Base-by-base conservation (phyloP, 257 asterid genomes). In the Nicotiana obtusifolia region DNA sequence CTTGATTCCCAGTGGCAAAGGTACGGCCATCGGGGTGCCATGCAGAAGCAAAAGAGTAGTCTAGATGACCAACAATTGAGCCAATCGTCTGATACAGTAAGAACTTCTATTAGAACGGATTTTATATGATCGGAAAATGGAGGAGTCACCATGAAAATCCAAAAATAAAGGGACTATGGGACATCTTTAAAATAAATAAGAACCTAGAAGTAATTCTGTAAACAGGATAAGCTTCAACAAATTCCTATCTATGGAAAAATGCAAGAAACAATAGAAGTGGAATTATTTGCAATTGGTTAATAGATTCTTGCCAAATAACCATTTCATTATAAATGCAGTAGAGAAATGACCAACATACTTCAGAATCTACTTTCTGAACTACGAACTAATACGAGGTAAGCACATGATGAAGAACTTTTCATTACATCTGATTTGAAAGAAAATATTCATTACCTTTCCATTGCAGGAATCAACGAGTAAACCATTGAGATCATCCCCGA, bases 1-100 rank as follows among this genome's bases (percentile, higher is more conserved):
- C 97, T 83, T 93, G 97, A 86, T 93, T 93, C 79, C 97, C 97
- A 0, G 96, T 93, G 2, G 97, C 97, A 78, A 93, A 93, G 14
- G 88, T 82, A 56, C 80, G 71, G 15, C 96, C 88, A 1, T 85
- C 90, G 0, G 96, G 97, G 78, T 93, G 94, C 96, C 97, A 93
- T 69, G 93, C 93, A 11, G 96, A 87, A 20, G 97, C 94, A 47
- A 93, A 91, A 5, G 97, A 93, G 89, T 84, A 93, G 87, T 93
- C 97, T 14, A 81, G 86, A 81, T 93, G 97, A 53, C 97, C 97
- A 33, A 85, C 87, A 20, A 90, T 88, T n/a, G 96, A 89, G 14
- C 84, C 88, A 49, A 89, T 82, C 3, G 85, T 88, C 94, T 90
- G 91, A 76, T 53, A 68, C 65, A 80, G 64, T 35, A 68, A 81